Percentiles rank a stretch among this genome's conserved stretches.
These are phyloP conservation scores for Blastobotrys serpentis DNA, from an alignment of 1,139 yeast species.

Conservation along the genomic window DNA sequence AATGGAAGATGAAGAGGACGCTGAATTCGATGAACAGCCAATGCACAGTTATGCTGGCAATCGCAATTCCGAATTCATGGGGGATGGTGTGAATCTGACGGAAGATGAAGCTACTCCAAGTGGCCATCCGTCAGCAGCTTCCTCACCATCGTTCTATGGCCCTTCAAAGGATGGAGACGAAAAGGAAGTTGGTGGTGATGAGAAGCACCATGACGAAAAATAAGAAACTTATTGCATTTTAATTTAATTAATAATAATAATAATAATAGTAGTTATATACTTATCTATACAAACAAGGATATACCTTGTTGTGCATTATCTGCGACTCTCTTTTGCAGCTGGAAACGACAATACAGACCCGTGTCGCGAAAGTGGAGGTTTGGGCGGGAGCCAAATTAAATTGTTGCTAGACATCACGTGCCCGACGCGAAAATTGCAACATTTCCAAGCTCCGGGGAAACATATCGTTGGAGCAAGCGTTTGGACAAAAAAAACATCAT, in stretches of 20 bases:
- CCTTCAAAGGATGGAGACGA: not conserved
- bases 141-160: not conserved
- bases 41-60: not conserved
- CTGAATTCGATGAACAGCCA: not conserved
- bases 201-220: not conserved
- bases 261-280: too few species aligned
- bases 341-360: too few species aligned
- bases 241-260: too few species aligned
- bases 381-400: too few species aligned
- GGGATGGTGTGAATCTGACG: not conserved
- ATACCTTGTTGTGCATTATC: not conserved
- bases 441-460: not conserved
- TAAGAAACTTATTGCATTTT: not conserved
- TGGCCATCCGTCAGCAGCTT: not conserved
- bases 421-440: conserved; percentile 1
- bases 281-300: too few species aligned
- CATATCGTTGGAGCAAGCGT: not conserved
- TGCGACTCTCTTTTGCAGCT: too few species aligned
- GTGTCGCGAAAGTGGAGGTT: too few species aligned
- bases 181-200: not conserved
- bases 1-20: conserved; percentile 30
- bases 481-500: conserved; percentile 2
- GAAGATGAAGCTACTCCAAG: not conserved
- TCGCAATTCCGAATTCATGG: not conserved
- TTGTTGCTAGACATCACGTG: conserved; percentile 3